Evolutionary conservation across 441 rosid species (phyloP).

Genomic region (Raphanus hybrid): DNA sequence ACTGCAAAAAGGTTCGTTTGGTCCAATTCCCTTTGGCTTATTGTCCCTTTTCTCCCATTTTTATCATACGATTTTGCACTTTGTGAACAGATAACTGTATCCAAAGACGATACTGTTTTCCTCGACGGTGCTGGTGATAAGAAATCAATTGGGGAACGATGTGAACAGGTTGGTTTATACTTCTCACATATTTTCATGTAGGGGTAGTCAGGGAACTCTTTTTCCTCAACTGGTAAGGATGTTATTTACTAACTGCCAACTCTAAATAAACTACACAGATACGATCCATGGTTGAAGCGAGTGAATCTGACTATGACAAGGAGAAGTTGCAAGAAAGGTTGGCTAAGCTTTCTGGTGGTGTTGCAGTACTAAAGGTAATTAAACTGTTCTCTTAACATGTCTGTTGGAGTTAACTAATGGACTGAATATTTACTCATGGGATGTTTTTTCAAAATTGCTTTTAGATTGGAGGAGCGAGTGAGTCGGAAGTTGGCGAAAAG

Average conservation of each 20-base stretch:
- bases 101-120: slow-evolving; percentile 57
- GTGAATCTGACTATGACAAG: slow-evolving; percentile 66
- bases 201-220: too few relatives aligned
- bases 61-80: slow-evolving; percentile 1
- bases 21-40: too few relatives aligned
- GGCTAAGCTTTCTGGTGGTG: slow-evolving; percentile 72
- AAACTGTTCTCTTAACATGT: slow-evolving; percentile 14
- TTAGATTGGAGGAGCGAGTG: slow-evolving; percentile 76
- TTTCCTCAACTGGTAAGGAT: not conserved
- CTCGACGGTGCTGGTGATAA: slow-evolving; percentile 73
- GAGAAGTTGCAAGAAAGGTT: slow-evolving; percentile 63
- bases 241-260: slow-evolving; percentile 8
- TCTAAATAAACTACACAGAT: slow-evolving; percentile 42
- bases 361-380: slow-evolving; percentile 66
- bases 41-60: too few relatives aligned
- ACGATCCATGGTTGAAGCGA: slow-evolving; percentile 53
- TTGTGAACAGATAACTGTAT: slow-evolving; percentile 45
- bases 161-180: slow-evolving; percentile 54
- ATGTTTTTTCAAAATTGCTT: too few relatives aligned
- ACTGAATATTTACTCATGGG: not conserved
- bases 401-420: not conserved
- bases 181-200: slow-evolving; percentile 7
- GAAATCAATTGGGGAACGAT: slow-evolving; percentile 59
- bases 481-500: slow-evolving; percentile 68
- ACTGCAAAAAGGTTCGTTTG: slow-evolving; percentile 90